Conservation (phyloP, 169 alveolate species). For the Plasmodium fragile region DNA sequence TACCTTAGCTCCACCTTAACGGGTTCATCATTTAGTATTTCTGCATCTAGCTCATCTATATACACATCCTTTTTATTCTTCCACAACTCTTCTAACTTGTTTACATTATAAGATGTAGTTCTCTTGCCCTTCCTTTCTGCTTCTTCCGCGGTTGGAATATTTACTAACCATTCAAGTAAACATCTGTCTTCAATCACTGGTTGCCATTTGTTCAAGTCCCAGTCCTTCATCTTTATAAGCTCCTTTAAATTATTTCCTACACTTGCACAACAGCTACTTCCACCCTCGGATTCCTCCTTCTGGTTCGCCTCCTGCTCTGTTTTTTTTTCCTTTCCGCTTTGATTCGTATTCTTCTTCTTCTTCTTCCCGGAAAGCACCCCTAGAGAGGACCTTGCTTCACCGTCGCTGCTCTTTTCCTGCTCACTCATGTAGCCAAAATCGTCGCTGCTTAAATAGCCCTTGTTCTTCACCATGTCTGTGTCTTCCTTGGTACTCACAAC, state of each 20-base stretch:
- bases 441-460: background rate
- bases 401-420: background rate
- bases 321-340: background rate
- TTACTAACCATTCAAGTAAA: slow-evolving; percentile 87
- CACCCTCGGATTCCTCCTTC: background rate
- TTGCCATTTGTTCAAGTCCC: slow-evolving; percentile 86
- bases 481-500: background rate
- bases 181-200: slow-evolving; percentile 87
- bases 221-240: slow-evolving; percentile 52
- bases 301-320: background rate
- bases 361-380: background rate
- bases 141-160: slow-evolving; percentile 84
- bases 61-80: slow-evolving; percentile 74
- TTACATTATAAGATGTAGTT: slow-evolving; percentile 67
- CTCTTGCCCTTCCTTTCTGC: slow-evolving; percentile 77
- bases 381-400: background rate
- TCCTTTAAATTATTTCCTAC: background rate
- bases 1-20: slow-evolving; percentile 56
- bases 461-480: background rate
- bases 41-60: slow-evolving; percentile 75
- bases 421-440: background rate
- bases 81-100: slow-evolving; percentile 80
- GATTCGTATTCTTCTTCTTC: background rate
- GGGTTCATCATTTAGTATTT: slow-evolving; percentile 74
- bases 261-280: background rate